phyloP scores from a whole-genome alignment of 1,284 basidiomycete genomes.

The Leccinum subrobustum region DNA sequence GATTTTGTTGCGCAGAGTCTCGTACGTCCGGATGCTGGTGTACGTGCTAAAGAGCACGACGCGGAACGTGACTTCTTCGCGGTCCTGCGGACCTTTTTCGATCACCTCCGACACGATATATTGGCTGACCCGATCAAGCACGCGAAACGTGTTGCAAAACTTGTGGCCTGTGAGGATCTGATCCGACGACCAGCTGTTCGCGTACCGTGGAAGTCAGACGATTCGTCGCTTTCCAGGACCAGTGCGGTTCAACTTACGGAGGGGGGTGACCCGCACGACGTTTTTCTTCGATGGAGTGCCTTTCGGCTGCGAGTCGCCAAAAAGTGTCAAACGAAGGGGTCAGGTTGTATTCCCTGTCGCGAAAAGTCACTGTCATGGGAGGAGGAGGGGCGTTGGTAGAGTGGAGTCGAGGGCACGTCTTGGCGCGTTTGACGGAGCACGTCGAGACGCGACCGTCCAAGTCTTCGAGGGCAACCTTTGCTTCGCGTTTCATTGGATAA shows the following conservation, averaged over 20 bases:
- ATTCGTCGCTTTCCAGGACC: background rate
- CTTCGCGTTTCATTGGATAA: slow-evolving; percentile 28
- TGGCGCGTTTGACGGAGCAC: slow-evolving; percentile 27
- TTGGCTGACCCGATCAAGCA: slow-evolving; percentile 59
- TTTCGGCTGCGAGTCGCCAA: slow-evolving; percentile 55
- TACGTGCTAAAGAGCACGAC: slow-evolving; percentile 61
- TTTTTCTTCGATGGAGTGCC: slow-evolving; percentile 54
- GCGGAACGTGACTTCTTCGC: slow-evolving; percentile 56
- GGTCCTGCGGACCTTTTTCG: slow-evolving; percentile 55
- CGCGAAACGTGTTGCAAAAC: slow-evolving; percentile 64
- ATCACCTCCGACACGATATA: slow-evolving; percentile 60
- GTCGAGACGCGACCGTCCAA: slow-evolving; percentile 7
- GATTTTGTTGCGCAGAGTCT: slow-evolving; percentile 47
- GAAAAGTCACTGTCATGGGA: slow-evolving; percentile 37
- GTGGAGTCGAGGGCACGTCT: slow-evolving; percentile 20
- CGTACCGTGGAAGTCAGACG: background rate
- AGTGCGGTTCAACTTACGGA: slow-evolving; percentile 44
- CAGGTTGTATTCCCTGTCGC: slow-evolving; percentile 38
- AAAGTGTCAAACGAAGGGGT: slow-evolving; percentile 60
- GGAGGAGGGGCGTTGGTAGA: slow-evolving; percentile 14
- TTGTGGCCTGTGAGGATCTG: slow-evolving; percentile 44
- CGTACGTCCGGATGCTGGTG: slow-evolving; percentile 60
- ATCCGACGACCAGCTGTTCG: slow-evolving; percentile 56
- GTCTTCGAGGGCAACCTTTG: slow-evolving; percentile 5
- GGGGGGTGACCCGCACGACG: slow-evolving; percentile 45